A percentile compares a stretch with the other conserved stretches of the same genome.
These are phyloP conservation scores for Pelargonium fulgidum DNA, from an alignment of 441 rosid genomes.

Conservation along the genomic window DNA sequence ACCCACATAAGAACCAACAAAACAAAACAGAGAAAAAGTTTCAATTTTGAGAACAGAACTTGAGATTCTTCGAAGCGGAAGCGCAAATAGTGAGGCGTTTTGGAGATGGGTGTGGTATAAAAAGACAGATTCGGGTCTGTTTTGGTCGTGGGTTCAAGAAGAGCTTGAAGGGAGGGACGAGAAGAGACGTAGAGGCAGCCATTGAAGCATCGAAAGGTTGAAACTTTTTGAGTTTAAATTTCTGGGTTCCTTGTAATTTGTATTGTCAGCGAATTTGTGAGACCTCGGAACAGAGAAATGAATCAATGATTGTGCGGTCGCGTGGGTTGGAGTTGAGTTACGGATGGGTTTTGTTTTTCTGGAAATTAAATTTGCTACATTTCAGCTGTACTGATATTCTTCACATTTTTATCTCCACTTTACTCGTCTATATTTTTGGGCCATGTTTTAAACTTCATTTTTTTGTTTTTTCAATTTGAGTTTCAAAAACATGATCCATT, in stretches of 20 bases:
- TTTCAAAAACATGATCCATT: neutral
- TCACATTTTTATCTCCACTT: neutral
- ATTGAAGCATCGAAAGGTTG: neutral
- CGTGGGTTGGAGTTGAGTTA: neutral
- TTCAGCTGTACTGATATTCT: neutral
- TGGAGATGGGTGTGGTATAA: slow-evolving; percentile 22
- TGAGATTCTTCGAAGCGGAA: slow-evolving; percentile 38
- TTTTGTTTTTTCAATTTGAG: neutral
- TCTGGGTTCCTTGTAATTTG: no score
- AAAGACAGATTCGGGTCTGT: slow-evolving; percentile 3
- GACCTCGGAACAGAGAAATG: slow-evolving; percentile 2
- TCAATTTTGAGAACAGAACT: slow-evolving; percentile 27
- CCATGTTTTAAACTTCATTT: neutral
- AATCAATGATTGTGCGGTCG: slow-evolving; percentile 1
- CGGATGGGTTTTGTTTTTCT: no score
- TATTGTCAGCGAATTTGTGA: neutral
- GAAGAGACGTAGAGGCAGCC: neutral
- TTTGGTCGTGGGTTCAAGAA: slow-evolving; percentile 3
- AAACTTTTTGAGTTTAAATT: neutral
- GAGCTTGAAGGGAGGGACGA: neutral
- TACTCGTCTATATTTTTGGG: neutral
- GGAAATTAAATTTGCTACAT: neutral
- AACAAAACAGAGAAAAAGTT: neutral
- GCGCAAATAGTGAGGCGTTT: slow-evolving; percentile 33
- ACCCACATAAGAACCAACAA: neutral